Conservation (phyloP, 202 grass and related monocot genomes). For the Carex arenaria region DNA sequence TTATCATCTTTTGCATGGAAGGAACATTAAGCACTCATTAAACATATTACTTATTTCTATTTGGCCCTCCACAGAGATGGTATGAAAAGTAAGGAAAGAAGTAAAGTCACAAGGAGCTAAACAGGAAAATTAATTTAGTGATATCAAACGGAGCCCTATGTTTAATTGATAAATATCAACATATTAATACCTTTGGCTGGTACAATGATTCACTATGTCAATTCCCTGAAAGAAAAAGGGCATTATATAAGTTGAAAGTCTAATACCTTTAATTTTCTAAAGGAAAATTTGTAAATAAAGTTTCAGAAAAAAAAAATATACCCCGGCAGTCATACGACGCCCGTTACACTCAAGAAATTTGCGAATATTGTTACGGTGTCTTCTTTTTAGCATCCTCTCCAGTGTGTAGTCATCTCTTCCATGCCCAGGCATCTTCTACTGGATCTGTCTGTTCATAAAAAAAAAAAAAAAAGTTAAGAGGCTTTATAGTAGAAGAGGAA, state of each 20-base stretch:
- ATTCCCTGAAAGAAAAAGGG: constrained; percentile 16
- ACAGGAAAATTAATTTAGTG: neutral
- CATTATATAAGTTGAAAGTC: neutral
- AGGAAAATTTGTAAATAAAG: neutral
- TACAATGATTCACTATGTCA: constrained; percentile 20
- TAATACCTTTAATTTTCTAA: neutral
- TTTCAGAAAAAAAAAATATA: neutral
- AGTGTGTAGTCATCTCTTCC: constrained; percentile 29
- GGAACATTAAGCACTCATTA: neutral
- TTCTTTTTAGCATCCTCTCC: constrained; percentile 34
- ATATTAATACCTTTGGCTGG: constrained; percentile 16
- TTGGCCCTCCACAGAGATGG: neutral
- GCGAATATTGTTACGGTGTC: constrained; percentile 24
- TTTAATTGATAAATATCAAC: constrained; percentile 27
- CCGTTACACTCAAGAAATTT: constrained; percentile 19
- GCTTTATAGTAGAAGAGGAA: neutral
- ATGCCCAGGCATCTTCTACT: constrained; percentile 42
- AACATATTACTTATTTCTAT: neutral
- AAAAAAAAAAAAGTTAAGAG: neutral
- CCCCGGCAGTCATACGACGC: constrained; percentile 7
- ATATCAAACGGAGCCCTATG: neutral
- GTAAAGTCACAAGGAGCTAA: neutral
- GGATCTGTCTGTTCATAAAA: constrained; percentile 25
- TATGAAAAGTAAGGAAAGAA: neutral
- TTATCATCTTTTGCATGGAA: neutral